Evolutionary conservation across 371 early-diverging fungal genomes (phyloP), one percentile per base, ranked within the genome.

Genomic region (Blakeslea trispora): DNA sequence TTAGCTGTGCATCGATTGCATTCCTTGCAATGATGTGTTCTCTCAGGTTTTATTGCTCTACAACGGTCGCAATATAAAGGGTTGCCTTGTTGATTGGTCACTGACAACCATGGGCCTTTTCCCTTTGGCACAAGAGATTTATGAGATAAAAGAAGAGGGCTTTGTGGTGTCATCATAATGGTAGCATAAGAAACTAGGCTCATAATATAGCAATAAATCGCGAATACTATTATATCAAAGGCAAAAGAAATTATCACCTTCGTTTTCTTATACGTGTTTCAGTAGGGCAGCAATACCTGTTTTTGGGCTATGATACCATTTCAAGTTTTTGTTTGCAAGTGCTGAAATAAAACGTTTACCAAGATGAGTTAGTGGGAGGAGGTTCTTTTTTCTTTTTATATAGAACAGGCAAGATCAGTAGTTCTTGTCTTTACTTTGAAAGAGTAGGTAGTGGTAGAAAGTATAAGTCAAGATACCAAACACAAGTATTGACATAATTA

Each of bases 11-110:
- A 68, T 21, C 28, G 19, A 10, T 64, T 32, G 17, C 68, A 68
- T 11, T 54, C 57, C 37, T 40, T 51, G 23, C 68, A 68, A 28
- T 68, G 68, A 48, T 68, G 68, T 18, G 66, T 45, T 28, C 68
- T 13, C 19, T 56, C 61, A 10, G 66, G 66, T 28, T 66, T 68
- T 22, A 45, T 22, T 14, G 44, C 22, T 43, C 43, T 43, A 22
- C 63, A 63, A n/a, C 47, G 39, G 3, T 52, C 15, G 22, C 63
- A 63, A 15, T 50, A 61, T 3, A 61, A 23, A 19, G 61, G 55
- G n/a, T 55, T 40, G 6, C 61, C 61, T 22, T 45, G 32, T 19
- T 50, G 40, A 3, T 34, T 42, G 9, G 45, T 50, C 5, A 55
- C 17, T 24, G 45, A 50, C 37, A 55, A 11, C 35, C 37, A 44